Evolutionary conservation across 2,329 filamentous ascomycete species (phyloP).

Genomic region (Xenosphaeropsis pyriputrescens): DNA sequence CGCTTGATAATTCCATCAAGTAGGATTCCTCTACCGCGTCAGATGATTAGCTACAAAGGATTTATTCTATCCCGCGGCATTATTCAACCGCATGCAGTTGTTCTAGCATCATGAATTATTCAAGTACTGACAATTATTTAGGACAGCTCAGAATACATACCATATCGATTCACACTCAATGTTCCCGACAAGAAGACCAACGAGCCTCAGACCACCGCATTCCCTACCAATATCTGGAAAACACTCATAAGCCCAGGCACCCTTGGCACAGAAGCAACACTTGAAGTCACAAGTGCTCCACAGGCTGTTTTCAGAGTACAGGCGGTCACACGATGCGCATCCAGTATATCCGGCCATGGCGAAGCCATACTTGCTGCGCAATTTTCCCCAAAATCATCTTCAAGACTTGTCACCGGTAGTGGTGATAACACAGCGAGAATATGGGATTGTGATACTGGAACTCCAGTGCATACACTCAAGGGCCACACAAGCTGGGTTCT

Average conservation of each 20-base stretch:
- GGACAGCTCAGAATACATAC: conserved; percentile 45
- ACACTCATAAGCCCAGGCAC: conserved; percentile 24
- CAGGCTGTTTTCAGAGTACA: conserved; percentile 92
- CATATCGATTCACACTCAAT: conserved; percentile 48
- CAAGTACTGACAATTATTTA: conserved; percentile 11
- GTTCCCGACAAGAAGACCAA: conserved; percentile 22
- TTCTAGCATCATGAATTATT: conserved; percentile 12
- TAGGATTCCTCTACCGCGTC: no score
- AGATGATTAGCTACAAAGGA: no score
- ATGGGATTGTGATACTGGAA: conserved; percentile 92
- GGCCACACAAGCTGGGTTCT: conserved; percentile 87
- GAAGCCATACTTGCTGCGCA: conserved; percentile 77
- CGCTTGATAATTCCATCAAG: no score
- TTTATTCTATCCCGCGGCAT: no score
- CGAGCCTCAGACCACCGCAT: conserved; percentile 23
- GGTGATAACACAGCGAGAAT: conserved; percentile 85
- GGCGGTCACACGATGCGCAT: conserved; percentile 78
- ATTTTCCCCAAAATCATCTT: conserved; percentile 69
- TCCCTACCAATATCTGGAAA: conserved; percentile 25
- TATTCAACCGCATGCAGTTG: not conserved
- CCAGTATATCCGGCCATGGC: conserved; percentile 79
- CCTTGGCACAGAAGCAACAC: conserved; percentile 20
- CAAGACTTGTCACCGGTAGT: conserved; percentile 70
- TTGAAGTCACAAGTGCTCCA: conserved; percentile 47
- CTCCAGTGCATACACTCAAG: conserved; percentile 70